phyloP scores from a whole-genome alignment of 148 eudicot genomes.

The Linanthus parryae region DNA sequence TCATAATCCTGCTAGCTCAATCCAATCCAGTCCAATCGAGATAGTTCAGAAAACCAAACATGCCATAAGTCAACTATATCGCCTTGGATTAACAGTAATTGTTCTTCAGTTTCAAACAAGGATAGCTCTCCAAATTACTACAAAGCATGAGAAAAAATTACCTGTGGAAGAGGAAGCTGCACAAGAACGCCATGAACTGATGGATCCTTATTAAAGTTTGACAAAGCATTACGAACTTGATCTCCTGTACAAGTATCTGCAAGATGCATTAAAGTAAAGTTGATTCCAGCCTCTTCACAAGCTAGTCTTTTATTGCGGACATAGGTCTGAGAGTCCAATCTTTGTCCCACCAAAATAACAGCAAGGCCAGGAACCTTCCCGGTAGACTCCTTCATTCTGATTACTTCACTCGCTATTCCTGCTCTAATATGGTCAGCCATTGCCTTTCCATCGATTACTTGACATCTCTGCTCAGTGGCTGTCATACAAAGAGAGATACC shows the following conservation, averaged over 20 bases:
- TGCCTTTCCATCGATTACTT: constrained; percentile 64
- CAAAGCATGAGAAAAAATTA: constrained; percentile 18
- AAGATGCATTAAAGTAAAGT: constrained; percentile 35
- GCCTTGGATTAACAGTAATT: not conserved
- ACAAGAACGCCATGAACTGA: constrained; percentile 73
- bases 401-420: constrained; percentile 53
- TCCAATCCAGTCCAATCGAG: no score
- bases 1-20: no score
- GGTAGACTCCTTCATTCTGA: constrained; percentile 47
- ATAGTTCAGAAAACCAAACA: no score
- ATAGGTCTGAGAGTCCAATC: constrained; percentile 64
- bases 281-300: constrained; percentile 70
- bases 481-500: no score
- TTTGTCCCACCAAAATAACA: constrained; percentile 66
- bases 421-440: constrained; percentile 58
- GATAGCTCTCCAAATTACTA: not conserved
- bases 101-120: not conserved
- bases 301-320: constrained; percentile 70
- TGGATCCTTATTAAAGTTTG: constrained; percentile 42
- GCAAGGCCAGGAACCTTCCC: constrained; percentile 75
- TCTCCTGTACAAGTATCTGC: constrained; percentile 50
- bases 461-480: constrained; percentile 39
- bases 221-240: constrained; percentile 48
- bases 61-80: no score
- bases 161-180: constrained; percentile 87